Evolutionary conservation across 345 rosid species (phyloP), one percentile per base, ranked within the genome.

Genomic region (Geranium brycei): DNA sequence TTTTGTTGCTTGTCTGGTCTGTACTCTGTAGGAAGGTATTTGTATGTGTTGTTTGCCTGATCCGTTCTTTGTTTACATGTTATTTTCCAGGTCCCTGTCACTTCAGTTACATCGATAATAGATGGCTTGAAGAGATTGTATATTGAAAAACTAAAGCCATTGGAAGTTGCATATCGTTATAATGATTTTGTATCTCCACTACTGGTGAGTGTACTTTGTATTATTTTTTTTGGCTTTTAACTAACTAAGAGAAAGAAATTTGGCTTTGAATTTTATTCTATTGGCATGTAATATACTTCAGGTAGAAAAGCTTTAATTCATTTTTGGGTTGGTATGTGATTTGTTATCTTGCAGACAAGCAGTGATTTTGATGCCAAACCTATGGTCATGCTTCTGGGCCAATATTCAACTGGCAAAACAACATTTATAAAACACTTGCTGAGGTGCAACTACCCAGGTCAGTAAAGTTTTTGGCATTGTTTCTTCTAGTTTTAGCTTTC

Each of bases 361-460:
- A 93, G 97, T 28, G 97, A 89, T 66, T 93, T 93, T 77, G 96
- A 93, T 64, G 97, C 99, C 47, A 93, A 85, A 72, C 99, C 97
- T 16, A 93, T 88, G 92, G 96, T 88, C 17, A 91, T 90, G 99
- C 91, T 90, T 19, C 76, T 90, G 80, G 99, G 97, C 69, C 99
- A 93, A 68, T 88, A 93, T 62, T 93, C 99, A 51, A 93, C 99
- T 0, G 97, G 99, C 5, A 93, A 93, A 79, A 90, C 99, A 18
- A 90, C 99, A 41, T 93, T 90, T 67, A 85, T 93, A 61, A 88
- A 93, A 73, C 97, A 93, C 75, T 72, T 93, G 75, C 83, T 93
- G 15, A 86, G 73, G 69, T 73, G 92, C 65, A 79, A 87, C 58
- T 93, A 90, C 61, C 97, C 97, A 70, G 96, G 99, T 85, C 72